These are phyloP conservation scores for Jamesozyma rosinii DNA, from an alignment of 805 yeast species.

Conservation along the genomic window DNA sequence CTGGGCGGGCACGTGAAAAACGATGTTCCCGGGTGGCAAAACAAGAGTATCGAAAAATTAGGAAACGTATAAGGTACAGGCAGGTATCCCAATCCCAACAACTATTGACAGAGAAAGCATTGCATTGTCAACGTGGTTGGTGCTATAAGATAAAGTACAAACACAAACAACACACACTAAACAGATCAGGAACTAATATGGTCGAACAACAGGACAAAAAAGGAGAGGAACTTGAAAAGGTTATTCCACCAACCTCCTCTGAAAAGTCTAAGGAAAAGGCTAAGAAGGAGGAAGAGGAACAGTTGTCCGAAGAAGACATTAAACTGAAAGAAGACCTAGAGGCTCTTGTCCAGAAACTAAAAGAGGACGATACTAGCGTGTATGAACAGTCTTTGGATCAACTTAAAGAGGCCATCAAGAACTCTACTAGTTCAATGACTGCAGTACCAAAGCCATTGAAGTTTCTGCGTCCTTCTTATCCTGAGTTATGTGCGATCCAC, in stretches of 20 bases:
- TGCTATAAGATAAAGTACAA: neutral
- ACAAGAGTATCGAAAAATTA: neutral
- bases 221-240: conserved; percentile 3
- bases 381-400: conserved; percentile 56
- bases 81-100: neutral
- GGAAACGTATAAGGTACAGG: neutral
- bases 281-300: conserved; percentile 51
- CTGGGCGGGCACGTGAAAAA: neutral
- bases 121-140: neutral
- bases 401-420: conserved; percentile 70
- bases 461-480: conserved; percentile 82
- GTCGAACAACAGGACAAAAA: conserved; percentile 2
- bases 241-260: neutral
- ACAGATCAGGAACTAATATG: neutral
- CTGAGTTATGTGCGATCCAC: conserved; percentile 54
- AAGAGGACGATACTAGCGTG: conserved; percentile 36
- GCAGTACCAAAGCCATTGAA: conserved; percentile 98
- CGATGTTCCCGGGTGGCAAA: conserved; percentile 3
- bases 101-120: neutral
- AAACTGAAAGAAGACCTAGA: conserved; percentile 82
- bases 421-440: conserved; percentile 96
- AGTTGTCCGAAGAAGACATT: conserved; percentile 86
- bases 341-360: conserved; percentile 69
- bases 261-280: conserved; percentile 14
- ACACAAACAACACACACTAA: neutral